A percentile compares a stretch with the other conserved stretches of the same genome.
Conservation (phyloP, 2,329 filamentous ascomycete species). For the Cytospora leucostoma region DNA sequence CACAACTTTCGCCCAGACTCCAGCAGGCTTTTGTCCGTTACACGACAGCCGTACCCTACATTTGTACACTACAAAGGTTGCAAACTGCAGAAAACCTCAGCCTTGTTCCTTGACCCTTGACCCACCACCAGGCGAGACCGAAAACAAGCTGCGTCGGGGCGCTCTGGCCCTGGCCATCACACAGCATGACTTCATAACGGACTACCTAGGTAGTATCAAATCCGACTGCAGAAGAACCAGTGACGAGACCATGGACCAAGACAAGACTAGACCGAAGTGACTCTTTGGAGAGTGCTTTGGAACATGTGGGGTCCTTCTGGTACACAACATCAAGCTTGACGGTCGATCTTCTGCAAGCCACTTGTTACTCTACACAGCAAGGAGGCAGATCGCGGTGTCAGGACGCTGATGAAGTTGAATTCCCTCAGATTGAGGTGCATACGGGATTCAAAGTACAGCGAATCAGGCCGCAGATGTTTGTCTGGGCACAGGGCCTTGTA, state of each 20-base stretch:
- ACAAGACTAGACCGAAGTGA: conserved; percentile 17
- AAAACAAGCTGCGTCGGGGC: conserved; percentile 24
- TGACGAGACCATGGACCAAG: conserved; percentile 12
- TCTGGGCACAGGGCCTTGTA: conserved; percentile 6
- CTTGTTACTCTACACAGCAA: conserved; percentile 19
- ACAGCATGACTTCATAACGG: conserved; percentile 13
- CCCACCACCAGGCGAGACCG: conserved; percentile 8
- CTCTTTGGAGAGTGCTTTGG: conserved; percentile 10
- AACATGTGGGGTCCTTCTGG: conserved; percentile 23
- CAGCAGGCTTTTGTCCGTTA: conserved; percentile 6
- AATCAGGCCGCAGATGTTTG: background rate
- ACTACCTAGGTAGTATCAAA: conserved; percentile 4
- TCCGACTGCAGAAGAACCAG: conserved; percentile 11
- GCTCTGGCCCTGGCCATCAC: conserved; percentile 8
- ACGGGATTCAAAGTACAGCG: background rate
- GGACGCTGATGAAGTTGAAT: background rate
- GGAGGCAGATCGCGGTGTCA: conserved; percentile 13
- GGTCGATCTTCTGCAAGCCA: conserved; percentile 23
- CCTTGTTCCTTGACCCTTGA: conserved; percentile 9
- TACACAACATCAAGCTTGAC: conserved; percentile 20
- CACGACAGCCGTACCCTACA: conserved; percentile 13
- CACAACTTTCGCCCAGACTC: conserved; percentile 8
- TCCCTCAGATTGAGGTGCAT: background rate
- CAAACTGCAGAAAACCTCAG: conserved; percentile 19
- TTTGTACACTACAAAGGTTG: conserved; percentile 5